A percentile compares a stretch with the other conserved stretches of the same genome.
These are phyloP conservation scores for Sicyos edulis DNA, from an alignment of 306 rosid species.

Conservation along the genomic window DNA sequence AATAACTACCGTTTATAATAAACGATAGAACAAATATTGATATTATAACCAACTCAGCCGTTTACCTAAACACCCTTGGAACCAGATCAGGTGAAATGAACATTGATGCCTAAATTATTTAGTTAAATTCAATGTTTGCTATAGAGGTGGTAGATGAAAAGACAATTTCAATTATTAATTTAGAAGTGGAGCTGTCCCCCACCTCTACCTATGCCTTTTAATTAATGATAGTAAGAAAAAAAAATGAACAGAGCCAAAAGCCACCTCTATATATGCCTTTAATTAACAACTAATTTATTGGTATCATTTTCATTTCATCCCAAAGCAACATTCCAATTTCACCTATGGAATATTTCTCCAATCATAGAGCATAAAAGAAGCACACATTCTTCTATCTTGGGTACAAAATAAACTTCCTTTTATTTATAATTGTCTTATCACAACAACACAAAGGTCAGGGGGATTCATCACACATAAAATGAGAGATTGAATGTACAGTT, in stretches of 20 bases:
- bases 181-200: background rate
- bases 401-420: constrained; percentile 29
- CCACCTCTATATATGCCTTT: too few relatives aligned
- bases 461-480: background rate
- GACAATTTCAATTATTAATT: background rate
- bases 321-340: background rate
- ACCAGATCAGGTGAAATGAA: too few relatives aligned
- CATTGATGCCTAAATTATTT: background rate
- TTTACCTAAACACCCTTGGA: too few relatives aligned
- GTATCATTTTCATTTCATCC: background rate
- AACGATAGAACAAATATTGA: too few relatives aligned
- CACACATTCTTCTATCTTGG: background rate
- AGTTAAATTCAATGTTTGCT: background rate
- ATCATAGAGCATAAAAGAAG: background rate
- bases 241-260: background rate
- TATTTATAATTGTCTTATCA: background rate
- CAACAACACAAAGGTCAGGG: constrained; percentile 22
- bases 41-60: too few relatives aligned
- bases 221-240: background rate
- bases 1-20: too few relatives aligned
- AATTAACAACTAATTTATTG: background rate
- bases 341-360: background rate
- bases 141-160: background rate
- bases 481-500: constrained; percentile 16
- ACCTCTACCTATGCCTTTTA: background rate